Evolutionary conservation across 306 rosid species (phyloP).

Genomic region (Vachellia collinsii): DNA sequence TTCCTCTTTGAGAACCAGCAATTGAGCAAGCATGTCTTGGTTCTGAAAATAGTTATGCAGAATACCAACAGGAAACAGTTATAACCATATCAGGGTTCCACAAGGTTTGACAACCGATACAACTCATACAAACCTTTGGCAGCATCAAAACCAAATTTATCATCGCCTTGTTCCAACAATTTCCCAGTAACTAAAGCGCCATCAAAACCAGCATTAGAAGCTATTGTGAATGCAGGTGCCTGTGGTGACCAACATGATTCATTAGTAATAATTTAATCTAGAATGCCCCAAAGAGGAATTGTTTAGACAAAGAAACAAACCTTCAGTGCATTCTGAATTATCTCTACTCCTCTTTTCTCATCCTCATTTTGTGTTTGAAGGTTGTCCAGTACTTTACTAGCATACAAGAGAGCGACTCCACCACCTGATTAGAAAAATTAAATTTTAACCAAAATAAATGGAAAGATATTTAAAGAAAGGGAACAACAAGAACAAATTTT

Average conservation of each 20-base stretch:
- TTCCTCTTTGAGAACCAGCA: no score
- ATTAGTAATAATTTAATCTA: slow-evolving; percentile 31
- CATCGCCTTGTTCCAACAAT: slow-evolving; percentile 85
- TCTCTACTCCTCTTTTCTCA: slow-evolving; percentile 83
- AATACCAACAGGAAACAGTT: background rate
- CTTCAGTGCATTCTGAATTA: slow-evolving; percentile 87
- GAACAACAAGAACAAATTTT: slow-evolving; percentile 9
- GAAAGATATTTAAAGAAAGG: slow-evolving; percentile 1
- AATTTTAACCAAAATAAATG: slow-evolving; percentile 10
- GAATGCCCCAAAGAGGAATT: background rate
- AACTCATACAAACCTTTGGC: slow-evolving; percentile 66
- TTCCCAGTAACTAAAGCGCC: slow-evolving; percentile 75
- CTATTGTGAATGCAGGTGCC: slow-evolving; percentile 83
- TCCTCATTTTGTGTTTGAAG: slow-evolving; percentile 72
- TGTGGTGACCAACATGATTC: slow-evolving; percentile 36
- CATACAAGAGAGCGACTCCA: slow-evolving; percentile 93
- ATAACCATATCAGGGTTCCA: background rate
- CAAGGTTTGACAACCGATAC: background rate
- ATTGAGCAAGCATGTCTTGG: no score
- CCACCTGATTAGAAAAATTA: slow-evolving; percentile 65
- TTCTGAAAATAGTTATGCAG: background rate
- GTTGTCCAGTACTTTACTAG: slow-evolving; percentile 70
- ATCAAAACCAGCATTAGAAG: slow-evolving; percentile 84
- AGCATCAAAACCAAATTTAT: slow-evolving; percentile 72
- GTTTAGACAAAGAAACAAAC: slow-evolving; percentile 45